Conservation (phyloP, 331 rosid species). For the Pyracantha coccinea region DNA sequence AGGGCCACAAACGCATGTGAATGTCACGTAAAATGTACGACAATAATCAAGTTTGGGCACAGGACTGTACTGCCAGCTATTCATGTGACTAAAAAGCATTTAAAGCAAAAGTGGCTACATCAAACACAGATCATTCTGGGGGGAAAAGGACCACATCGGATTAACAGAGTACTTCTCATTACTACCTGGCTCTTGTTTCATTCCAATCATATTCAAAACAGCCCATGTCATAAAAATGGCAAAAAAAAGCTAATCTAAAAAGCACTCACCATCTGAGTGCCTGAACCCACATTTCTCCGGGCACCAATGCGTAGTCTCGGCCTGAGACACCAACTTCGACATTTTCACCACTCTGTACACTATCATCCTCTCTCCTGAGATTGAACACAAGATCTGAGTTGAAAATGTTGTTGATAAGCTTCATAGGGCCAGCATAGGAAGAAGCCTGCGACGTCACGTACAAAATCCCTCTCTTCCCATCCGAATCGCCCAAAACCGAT, state of each 20-base stretch:
- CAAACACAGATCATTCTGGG: slow-evolving; percentile 3
- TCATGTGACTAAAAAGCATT: slow-evolving; percentile 13
- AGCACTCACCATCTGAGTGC: slow-evolving; percentile 88
- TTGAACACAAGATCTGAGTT: slow-evolving; percentile 70
- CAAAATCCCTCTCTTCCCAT: slow-evolving; percentile 52
- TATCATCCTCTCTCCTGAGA: slow-evolving; percentile 72
- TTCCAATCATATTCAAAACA: neutral
- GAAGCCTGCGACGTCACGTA: slow-evolving; percentile 56
- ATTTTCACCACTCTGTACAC: slow-evolving; percentile 34
- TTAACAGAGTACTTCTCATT: neutral
- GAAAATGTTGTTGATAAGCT: slow-evolving; percentile 82
- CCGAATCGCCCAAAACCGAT: slow-evolving; percentile 53
- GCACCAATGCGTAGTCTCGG: slow-evolving; percentile 87
- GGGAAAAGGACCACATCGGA: neutral
- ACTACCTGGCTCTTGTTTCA: neutral
- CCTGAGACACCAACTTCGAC: slow-evolving; percentile 77
- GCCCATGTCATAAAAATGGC: neutral
- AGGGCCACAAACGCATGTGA: too few relatives aligned
- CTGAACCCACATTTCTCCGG: slow-evolving; percentile 93
- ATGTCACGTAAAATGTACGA: neutral
- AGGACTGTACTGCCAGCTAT: slow-evolving; percentile 12
- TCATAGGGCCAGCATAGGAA: slow-evolving; percentile 73
- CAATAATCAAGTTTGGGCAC: slow-evolving; percentile 5
- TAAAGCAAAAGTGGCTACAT: slow-evolving; percentile 15
- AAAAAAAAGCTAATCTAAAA: neutral